A percentile compares a stretch with the other conserved stretches of the same genome.
Conservation (phyloP, 2,329 filamentous ascomycete species). For the Colletotrichum tofieldiae region DNA sequence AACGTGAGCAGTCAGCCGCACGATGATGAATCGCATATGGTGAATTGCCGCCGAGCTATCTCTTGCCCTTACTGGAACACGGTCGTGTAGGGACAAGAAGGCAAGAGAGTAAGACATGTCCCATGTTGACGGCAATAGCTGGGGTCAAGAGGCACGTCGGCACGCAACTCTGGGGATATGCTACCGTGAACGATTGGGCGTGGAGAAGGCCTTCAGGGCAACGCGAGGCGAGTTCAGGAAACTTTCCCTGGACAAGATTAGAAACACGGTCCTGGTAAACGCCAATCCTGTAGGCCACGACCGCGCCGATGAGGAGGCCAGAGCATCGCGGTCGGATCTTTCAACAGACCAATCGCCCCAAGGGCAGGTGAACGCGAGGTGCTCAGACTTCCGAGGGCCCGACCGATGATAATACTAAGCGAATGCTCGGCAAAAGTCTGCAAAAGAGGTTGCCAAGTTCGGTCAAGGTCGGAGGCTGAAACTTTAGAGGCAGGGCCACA, state of each 20-base stretch:
- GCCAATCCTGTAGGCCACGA: conserved; percentile 26
- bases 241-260: conserved; percentile 21
- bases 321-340: conserved; percentile 33
- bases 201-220: conserved; percentile 26
- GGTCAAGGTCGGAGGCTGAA: conserved; percentile 41
- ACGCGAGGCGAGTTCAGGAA: conserved; percentile 39
- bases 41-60: conserved; percentile 12
- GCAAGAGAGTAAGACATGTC: conserved; percentile 20
- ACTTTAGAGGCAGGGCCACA: conserved; percentile 37
- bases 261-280: conserved; percentile 36
- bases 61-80: background rate
- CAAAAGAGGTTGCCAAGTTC: conserved; percentile 39
- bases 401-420: conserved; percentile 10
- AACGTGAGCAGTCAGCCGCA: background rate
- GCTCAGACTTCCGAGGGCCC: conserved; percentile 35
- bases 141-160: conserved; percentile 17
- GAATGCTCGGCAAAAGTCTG: conserved; percentile 18
- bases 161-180: conserved; percentile 27
- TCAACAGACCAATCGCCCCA: conserved; percentile 22
- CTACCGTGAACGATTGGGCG: conserved; percentile 31
- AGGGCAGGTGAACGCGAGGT: conserved; percentile 40
- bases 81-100: background rate
- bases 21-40: background rate
- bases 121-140: conserved; percentile 26
- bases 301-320: conserved; percentile 27